These are phyloP conservation scores for Mucor saturninus DNA, from an alignment of 371 early-diverging fungal species.

Conservation along the genomic window DNA sequence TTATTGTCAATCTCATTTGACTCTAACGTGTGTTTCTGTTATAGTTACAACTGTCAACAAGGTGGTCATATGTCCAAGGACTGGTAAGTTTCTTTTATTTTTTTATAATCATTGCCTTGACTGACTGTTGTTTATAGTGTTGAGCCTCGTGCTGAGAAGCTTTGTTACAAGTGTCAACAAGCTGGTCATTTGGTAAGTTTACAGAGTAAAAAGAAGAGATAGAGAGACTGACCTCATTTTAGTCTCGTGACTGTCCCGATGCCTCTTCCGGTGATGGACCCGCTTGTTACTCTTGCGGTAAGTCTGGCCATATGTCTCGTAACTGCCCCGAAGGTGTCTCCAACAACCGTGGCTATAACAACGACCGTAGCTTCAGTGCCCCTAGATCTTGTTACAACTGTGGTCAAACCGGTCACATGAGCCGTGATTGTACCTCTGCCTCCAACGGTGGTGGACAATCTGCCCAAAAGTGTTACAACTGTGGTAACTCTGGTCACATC, in stretches of 20 bases:
- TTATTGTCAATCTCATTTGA: not conserved
- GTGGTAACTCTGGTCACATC: slow-evolving; percentile 59
- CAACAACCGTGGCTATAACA: slow-evolving; percentile 26
- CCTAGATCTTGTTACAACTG: slow-evolving; percentile 58
- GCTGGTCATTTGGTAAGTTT: slow-evolving; percentile 50
- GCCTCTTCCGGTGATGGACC: slow-evolving; percentile 47
- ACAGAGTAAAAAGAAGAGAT: not conserved
- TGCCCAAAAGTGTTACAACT: slow-evolving; percentile 72
- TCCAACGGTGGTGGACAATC: slow-evolving; percentile 19
- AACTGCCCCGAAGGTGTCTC: slow-evolving; percentile 55
- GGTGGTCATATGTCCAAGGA: slow-evolving; percentile 64
- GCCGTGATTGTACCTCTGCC: slow-evolving; percentile 45
- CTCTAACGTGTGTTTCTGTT: slow-evolving; percentile 1
- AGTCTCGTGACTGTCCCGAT: slow-evolving; percentile 64
- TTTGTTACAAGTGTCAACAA: slow-evolving; percentile 66
- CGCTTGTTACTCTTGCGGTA: slow-evolving; percentile 63
- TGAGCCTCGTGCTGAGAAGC: slow-evolving; percentile 63
- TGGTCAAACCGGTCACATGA: slow-evolving; percentile 58
- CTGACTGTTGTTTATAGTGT: slow-evolving; percentile 34
- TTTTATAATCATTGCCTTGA: not conserved
- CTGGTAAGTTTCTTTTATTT: slow-evolving; percentile 38
- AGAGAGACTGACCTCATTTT: no score
- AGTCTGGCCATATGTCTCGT: slow-evolving; percentile 66
- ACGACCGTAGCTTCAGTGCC: slow-evolving; percentile 19
- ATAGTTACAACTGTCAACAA: slow-evolving; percentile 66